phyloP scores from a whole-genome alignment of 352 stramenopile genomes.

The Peronospora farinosa region DNA sequence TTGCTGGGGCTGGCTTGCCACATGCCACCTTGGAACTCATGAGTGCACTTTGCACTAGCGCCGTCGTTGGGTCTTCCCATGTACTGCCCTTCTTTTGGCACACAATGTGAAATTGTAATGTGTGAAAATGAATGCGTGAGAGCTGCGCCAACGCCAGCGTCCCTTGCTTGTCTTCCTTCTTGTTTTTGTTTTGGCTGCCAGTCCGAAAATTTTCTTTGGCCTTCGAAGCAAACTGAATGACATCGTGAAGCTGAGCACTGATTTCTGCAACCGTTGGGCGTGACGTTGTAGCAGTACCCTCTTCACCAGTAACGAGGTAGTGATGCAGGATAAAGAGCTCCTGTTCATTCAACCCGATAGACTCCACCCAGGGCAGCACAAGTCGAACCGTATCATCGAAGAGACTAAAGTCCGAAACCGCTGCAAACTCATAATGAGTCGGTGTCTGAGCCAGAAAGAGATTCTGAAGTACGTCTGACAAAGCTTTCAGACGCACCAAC shows the following conservation, averaged over 20 bases:
- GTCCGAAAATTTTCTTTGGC: constrained; percentile 41
- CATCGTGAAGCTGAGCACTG: constrained; percentile 59
- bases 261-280: constrained; percentile 68
- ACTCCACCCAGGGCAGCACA: constrained; percentile 72
- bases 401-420: constrained; percentile 75
- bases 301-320: constrained; percentile 67
- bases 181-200: constrained; percentile 15
- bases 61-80: constrained; percentile 64
- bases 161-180: constrained; percentile 18
- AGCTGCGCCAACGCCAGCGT: constrained; percentile 52
- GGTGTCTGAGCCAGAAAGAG: constrained; percentile 51
- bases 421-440: constrained; percentile 79
- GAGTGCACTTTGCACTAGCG: constrained; percentile 66
- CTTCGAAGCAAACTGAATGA: constrained; percentile 53
- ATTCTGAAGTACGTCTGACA: constrained; percentile 69
- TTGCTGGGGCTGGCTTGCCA: constrained; percentile 43
- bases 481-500: constrained; percentile 45
- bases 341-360: constrained; percentile 79
- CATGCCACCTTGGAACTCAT: constrained; percentile 82
- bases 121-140: constrained; percentile 82
- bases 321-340: constrained; percentile 81
- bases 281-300: constrained; percentile 67
- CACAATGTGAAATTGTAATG: constrained; percentile 82
- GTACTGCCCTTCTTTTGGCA: constrained; percentile 58
- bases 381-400: constrained; percentile 78